Conservation (phyloP, 225 moss, liverwort and hornwort species). For the Polytrichum commune region DNA sequence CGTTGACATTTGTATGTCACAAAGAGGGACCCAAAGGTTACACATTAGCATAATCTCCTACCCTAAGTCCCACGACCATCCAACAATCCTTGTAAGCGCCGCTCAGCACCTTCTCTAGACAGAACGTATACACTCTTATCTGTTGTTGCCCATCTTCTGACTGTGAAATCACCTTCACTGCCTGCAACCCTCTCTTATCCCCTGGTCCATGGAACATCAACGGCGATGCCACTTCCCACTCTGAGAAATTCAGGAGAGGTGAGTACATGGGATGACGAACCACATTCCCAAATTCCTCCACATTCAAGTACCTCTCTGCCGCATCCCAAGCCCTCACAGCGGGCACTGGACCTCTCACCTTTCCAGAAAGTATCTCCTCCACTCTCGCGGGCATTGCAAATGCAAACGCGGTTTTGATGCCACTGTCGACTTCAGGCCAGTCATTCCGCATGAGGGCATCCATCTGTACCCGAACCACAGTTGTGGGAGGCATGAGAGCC, state of each 20-base stretch:
- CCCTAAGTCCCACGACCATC: constrained; percentile 81
- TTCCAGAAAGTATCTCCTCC: constrained; percentile 67
- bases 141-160: constrained; percentile 35
- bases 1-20: neutral
- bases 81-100: constrained; percentile 80
- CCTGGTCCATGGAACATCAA: constrained; percentile 71
- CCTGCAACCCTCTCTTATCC: constrained; percentile 73
- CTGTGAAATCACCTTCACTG: constrained; percentile 53
- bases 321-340: constrained; percentile 78
- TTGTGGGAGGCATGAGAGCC: constrained; percentile 77
- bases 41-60: constrained; percentile 83
- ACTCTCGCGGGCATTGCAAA: constrained; percentile 79
- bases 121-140: constrained; percentile 59
- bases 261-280: constrained; percentile 61
- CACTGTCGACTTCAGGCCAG: constrained; percentile 84
- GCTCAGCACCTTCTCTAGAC: constrained; percentile 68
- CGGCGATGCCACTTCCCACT: constrained; percentile 77
- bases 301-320: constrained; percentile 52
- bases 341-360: constrained; percentile 37
- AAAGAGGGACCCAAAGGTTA: constrained; percentile 9
- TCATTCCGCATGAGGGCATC: constrained; percentile 88
- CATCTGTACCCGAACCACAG: constrained; percentile 74
- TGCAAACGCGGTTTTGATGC: constrained; percentile 72
- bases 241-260: constrained; percentile 64
- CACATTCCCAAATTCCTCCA: constrained; percentile 52